These are phyloP conservation scores for Fragilariopsis cylindrus DNA, from an alignment of 108 stramenopile genomes.

Conservation along the genomic window DNA sequence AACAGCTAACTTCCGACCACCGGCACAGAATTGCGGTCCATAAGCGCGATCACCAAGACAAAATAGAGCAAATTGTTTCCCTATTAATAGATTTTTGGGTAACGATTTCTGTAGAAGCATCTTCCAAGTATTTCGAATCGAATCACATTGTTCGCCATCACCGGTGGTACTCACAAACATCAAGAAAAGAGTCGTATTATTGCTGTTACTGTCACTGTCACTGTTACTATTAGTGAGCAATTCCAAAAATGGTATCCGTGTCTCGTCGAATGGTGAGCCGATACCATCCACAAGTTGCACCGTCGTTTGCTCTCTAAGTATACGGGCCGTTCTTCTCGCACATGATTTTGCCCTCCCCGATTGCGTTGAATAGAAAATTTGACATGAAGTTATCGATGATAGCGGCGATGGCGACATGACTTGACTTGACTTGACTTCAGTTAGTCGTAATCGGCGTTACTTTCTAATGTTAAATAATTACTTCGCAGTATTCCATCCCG, in stretches of 20 bases:
- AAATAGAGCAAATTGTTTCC: slow-evolving; percentile 64
- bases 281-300: slow-evolving; percentile 31
- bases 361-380: slow-evolving; percentile 77
- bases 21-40: slow-evolving; percentile 83
- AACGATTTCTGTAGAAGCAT: slow-evolving; percentile 63
- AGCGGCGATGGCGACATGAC: background rate
- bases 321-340: slow-evolving; percentile 70
- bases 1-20: slow-evolving; percentile 79
- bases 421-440: too few species aligned
- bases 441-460: too few species aligned
- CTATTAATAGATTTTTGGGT: slow-evolving; percentile 36
- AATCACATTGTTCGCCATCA: slow-evolving; percentile 79
- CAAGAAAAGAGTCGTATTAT: slow-evolving; percentile 31
- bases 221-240: slow-evolving; percentile 15
- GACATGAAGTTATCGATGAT: slow-evolving; percentile 32
- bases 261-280: slow-evolving; percentile 64
- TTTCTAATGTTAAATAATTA: too few species aligned
- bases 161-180: slow-evolving; percentile 85
- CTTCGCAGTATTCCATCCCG: too few species aligned
- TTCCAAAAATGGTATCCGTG: slow-evolving; percentile 32
- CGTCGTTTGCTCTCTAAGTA: slow-evolving; percentile 41
- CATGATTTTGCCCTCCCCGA: slow-evolving; percentile 83
- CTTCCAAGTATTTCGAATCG: slow-evolving; percentile 71
- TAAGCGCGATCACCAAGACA: slow-evolving; percentile 86
- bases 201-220: background rate